Conservation (phyloP, 768 basidiomycete genomes). For the Lentinula aciculospora region DNA sequence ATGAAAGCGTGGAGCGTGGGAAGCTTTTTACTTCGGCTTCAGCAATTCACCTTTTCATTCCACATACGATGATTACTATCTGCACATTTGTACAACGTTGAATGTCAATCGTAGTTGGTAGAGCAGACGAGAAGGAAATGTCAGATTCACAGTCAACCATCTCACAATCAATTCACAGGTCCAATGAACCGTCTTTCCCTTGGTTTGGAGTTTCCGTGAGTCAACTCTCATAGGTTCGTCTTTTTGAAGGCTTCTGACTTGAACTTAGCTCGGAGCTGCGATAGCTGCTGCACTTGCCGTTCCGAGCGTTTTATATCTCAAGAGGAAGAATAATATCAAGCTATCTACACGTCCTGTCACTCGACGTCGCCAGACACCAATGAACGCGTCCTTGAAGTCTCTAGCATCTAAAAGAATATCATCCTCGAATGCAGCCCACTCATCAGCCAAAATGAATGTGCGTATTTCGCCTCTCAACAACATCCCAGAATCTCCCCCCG, state of each 20-base stretch:
- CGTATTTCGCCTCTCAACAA: neutral
- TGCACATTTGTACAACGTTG: no score
- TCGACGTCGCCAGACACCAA: neutral
- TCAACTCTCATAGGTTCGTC: neutral
- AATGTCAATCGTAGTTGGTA: no score
- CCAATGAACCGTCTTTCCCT: neutral
- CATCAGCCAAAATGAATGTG: neutral
- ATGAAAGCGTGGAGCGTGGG: no score
- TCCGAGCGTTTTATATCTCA: constrained; percentile 1
- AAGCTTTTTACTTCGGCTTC: no score
- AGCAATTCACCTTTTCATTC: no score
- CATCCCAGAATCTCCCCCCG: neutral
- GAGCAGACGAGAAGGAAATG: neutral
- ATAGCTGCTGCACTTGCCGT: neutral
- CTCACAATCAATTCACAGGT: neutral
- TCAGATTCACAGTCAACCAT: no score
- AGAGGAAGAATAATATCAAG: neutral
- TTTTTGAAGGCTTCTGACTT: neutral
- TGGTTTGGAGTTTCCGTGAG: neutral
- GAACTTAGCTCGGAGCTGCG: neutral
- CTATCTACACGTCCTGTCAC: neutral
- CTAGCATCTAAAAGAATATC: neutral
- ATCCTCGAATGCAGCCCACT: no score
- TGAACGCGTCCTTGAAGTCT: neutral
- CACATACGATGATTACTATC: no score